Conservation (phyloP, 441 rosid genomes). For the Brassica balearica region DNA sequence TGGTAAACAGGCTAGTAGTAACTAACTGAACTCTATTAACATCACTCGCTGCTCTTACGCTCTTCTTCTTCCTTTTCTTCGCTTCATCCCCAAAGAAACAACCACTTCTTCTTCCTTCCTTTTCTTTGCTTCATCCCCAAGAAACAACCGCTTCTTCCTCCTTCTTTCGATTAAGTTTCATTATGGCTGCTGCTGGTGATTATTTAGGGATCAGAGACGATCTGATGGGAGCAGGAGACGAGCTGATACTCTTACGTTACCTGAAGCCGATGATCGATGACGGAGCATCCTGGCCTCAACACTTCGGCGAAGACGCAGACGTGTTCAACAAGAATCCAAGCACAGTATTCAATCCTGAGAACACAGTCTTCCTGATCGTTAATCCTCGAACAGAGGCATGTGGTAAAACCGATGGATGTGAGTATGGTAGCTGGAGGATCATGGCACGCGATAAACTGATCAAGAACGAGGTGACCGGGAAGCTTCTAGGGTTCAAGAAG, state of each 20-base stretch:
- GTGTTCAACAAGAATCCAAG: background rate
- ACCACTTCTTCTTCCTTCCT: background rate
- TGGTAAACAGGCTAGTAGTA: no score
- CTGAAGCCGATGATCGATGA: background rate
- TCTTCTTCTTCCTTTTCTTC: background rate
- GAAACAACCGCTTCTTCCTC: background rate
- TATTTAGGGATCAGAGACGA: background rate
- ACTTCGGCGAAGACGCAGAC: background rate
- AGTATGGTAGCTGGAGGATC: background rate
- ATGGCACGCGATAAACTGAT: background rate
- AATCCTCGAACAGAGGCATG: background rate
- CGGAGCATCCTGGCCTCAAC: background rate
- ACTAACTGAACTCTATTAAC: no score
- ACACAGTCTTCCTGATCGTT: background rate
- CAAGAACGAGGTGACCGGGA: background rate
- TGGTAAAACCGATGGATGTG: background rate
- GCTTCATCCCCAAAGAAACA: background rate
- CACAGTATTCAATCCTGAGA: background rate
- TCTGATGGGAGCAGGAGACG: background rate
- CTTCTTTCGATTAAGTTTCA: no score
- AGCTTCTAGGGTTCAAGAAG: conserved; percentile 1
- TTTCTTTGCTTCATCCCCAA: no score
- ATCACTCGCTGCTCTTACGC: no score
- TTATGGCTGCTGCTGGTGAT: background rate
- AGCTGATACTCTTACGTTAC: background rate